Percentiles rank a stretch among this genome's conserved stretches.
phyloP scores from a whole-genome alignment of 2,329 filamentous ascomycete species.

The Aspergillus sp. region DNA sequence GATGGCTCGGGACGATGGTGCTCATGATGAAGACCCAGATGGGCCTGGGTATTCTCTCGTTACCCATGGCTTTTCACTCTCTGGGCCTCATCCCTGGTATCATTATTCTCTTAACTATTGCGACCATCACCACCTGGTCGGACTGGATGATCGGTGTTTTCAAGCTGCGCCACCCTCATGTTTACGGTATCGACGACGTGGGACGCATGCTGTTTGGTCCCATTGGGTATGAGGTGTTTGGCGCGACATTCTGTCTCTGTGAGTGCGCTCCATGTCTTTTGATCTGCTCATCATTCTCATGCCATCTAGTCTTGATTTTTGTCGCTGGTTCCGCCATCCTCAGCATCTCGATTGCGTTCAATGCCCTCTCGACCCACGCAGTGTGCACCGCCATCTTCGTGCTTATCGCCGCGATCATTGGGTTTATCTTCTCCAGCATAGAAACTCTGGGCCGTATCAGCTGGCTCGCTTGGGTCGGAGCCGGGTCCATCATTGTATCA shows the following conservation, averaged over 20 bases:
- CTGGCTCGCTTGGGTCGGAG: conserved; percentile 36
- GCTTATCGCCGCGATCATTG: conserved; percentile 20
- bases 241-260: conserved; percentile 10
- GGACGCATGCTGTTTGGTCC: conserved; percentile 55
- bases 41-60: conserved; percentile 47
- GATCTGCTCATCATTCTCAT: neutral
- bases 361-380: conserved; percentile 40
- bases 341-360: conserved; percentile 41
- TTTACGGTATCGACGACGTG: conserved; percentile 58
- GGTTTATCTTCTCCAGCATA: conserved; percentile 28
- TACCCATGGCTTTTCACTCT: conserved; percentile 45
- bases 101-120: conserved; percentile 42
- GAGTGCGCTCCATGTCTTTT: neutral
- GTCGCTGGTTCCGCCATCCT: conserved; percentile 44
- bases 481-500: neutral
- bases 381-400: conserved; percentile 23
- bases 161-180: conserved; percentile 53
- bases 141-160: conserved; percentile 49
- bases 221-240: conserved; percentile 51
- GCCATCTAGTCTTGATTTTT: conserved; percentile 28
- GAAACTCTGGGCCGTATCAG: conserved; percentile 32
- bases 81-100: conserved; percentile 50
- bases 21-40: conserved; percentile 49
- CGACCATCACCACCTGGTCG: conserved; percentile 48
- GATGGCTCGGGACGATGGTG: conserved; percentile 44